These are phyloP conservation scores for Collybia sordida DNA, from an alignment of 768 basidiomycete genomes.

Conservation along the genomic window DNA sequence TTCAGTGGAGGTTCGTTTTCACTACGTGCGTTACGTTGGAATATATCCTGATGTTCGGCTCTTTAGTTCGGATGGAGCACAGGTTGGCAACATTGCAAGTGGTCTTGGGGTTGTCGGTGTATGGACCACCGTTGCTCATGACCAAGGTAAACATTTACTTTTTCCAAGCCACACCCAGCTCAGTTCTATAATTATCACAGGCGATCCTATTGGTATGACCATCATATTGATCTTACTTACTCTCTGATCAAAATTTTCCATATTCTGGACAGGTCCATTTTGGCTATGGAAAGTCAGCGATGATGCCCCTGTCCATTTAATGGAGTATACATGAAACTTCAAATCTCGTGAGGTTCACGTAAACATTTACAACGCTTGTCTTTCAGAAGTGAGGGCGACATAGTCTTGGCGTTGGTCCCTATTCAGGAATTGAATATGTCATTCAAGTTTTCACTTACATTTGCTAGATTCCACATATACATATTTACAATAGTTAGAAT, in stretches of 20 bases:
- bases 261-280: conserved; percentile 52
- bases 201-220: conserved; percentile 63
- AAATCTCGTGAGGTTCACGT: not conserved
- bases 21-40: not conserved
- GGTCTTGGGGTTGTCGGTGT: conserved; percentile 65
- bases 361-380: too few relatives aligned
- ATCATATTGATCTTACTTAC: not conserved
- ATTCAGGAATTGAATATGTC: too few relatives aligned
- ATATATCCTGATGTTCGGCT: not conserved
- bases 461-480: not conserved
- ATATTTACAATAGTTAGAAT: not conserved
- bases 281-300: conserved; percentile 68
- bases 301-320: conserved; percentile 31
- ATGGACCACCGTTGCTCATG: conserved; percentile 67
- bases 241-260: not conserved
- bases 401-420: too few relatives aligned
- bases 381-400: too few relatives aligned
- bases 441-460: not conserved
- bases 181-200: conserved; percentile 24
- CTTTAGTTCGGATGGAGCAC: conserved; percentile 62
- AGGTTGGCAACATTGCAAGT: conserved; percentile 65
- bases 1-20: conserved; percentile 30
- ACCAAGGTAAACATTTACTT: conserved; percentile 37
- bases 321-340: conserved; percentile 22
- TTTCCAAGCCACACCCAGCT: not conserved